phyloP scores from a whole-genome alignment of 169 alveolate species.

The Theileria parva region DNA sequence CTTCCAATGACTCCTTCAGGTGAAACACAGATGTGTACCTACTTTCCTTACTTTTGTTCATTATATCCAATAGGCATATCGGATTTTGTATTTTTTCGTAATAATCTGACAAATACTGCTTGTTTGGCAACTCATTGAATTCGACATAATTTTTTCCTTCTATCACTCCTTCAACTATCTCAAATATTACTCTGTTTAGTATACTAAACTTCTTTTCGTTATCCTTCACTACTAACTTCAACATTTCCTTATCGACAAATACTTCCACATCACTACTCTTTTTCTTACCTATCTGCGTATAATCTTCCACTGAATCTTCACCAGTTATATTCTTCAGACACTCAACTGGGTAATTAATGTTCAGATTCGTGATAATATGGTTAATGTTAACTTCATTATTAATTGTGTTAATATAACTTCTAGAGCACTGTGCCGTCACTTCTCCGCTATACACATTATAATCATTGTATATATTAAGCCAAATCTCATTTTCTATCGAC shows the following conservation, averaged over 20 bases:
- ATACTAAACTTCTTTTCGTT: not conserved
- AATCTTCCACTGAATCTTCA: not conserved
- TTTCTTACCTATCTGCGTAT: not conserved
- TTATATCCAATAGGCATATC: slow-evolving; percentile 11
- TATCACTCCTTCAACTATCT: not conserved
- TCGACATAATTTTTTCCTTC: not conserved
- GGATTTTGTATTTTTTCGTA: slow-evolving; percentile 27
- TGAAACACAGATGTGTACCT: not conserved
- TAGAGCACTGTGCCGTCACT: slow-evolving; percentile 20
- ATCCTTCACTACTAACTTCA: not conserved
- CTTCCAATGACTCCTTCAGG: slow-evolving; percentile 17
- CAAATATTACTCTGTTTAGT: slow-evolving; percentile 13
- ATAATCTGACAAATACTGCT: slow-evolving; percentile 11
- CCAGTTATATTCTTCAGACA: not conserved
- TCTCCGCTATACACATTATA: slow-evolving; percentile 8
- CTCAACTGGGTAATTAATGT: slow-evolving; percentile 20
- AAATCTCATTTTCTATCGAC: slow-evolving; percentile 1
- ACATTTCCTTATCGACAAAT: not conserved
- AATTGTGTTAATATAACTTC: not conserved
- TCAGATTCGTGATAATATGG: slow-evolving; percentile 23
- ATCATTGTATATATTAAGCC: slow-evolving; percentile 18
- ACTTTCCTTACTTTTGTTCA: not conserved
- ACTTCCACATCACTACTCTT: not conserved
- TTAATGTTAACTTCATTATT: not conserved
- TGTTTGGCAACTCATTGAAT: slow-evolving; percentile 15